Base-by-base conservation (phyloP, 129 eudicot genomes). In the Calendula officinalis region DNA sequence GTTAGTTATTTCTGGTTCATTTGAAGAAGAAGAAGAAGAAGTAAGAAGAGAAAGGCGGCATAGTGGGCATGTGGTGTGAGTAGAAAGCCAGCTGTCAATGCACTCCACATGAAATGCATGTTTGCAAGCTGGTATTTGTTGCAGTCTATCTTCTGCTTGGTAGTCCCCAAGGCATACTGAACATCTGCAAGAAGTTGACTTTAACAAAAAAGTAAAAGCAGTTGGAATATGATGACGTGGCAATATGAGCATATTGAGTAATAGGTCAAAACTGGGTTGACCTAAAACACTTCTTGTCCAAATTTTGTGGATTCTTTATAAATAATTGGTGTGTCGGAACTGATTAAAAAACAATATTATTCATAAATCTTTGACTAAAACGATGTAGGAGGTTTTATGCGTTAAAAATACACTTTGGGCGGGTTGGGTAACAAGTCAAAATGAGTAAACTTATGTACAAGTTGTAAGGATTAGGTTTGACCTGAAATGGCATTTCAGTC, bases 141-240 rank as follows among this genome's bases (percentile, higher is more conserved):
- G 96, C 38, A 89, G 94, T 63, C 60, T 82, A 62, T 89, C 90
- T 47, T 85, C 94, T 42, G 90, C 89, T 60, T 80, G 82, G 82
- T 85, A 89, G 56, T 89, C 96, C 42, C 82, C 94, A 43, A 89
- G 87, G 83, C 96, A 89, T 42, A 89, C 94, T 6, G 96, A 85
- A 75, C 96, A 89, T 78, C 96, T 89, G 79, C 76, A 73, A n/a
- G n/a, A n/a, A n/a, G n/a, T n/a, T n/a, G n/a, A n/a, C n/a, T n/a
- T n/a, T n/a, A n/a, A n/a, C n/a, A n/a, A n/a, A n/a, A n/a, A n/a
- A n/a, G n/a, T n/a, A n/a, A n/a, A n/a, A n/a, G 10, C 13, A 17
- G 45, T 56, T 44, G 17, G 46, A 36, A 56, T 33, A 36, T 34
- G 62, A n/a, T 34, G 8, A 33, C 48, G 15, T 60, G 50, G 48